Evolutionary conservation across 2,329 filamentous ascomycete genomes (phyloP).

Genomic region (Fonsecaea pugnacius): DNA sequence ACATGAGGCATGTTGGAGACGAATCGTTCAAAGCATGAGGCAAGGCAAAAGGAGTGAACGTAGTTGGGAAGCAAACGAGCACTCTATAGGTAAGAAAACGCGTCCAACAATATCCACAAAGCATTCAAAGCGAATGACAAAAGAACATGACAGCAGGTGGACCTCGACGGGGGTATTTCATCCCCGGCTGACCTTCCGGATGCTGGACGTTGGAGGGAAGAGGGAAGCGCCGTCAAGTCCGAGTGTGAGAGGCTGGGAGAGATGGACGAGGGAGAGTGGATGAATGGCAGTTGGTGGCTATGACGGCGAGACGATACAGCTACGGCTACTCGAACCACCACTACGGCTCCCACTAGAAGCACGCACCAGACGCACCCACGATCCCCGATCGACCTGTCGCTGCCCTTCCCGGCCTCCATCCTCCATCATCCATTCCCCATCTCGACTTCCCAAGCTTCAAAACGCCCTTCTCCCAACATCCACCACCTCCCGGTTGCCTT

Average conservation of each 20-base stretch:
- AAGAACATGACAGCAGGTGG: conserved; percentile 13
- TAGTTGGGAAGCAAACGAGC: not conserved
- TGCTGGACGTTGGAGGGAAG: not conserved
- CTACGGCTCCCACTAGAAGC: not conserved
- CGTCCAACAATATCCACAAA: not conserved
- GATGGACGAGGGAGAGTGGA: not conserved
- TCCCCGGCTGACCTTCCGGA: conserved; percentile 26
- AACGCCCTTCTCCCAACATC: not conserved
- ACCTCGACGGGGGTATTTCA: not conserved
- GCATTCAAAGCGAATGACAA: not conserved
- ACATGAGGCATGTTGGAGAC: conserved; percentile 6
- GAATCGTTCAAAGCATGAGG: not conserved
- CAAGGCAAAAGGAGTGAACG: not conserved
- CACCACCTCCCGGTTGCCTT: not conserved
- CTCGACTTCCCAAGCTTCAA: conserved; percentile 1
- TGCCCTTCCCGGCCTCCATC: not conserved
- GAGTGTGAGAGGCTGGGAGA: not conserved
- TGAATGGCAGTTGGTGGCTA: not conserved
- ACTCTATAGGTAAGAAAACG: not conserved
- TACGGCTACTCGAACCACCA: not conserved
- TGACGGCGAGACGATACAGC: not conserved
- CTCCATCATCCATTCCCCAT: not conserved
- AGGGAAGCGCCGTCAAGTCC: not conserved
- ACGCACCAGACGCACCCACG: not conserved
- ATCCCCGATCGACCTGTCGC: conserved; percentile 2